Evolutionary conservation across 1,139 yeast genomes (phyloP).

Genomic region (Geotrichum reessii): DNA sequence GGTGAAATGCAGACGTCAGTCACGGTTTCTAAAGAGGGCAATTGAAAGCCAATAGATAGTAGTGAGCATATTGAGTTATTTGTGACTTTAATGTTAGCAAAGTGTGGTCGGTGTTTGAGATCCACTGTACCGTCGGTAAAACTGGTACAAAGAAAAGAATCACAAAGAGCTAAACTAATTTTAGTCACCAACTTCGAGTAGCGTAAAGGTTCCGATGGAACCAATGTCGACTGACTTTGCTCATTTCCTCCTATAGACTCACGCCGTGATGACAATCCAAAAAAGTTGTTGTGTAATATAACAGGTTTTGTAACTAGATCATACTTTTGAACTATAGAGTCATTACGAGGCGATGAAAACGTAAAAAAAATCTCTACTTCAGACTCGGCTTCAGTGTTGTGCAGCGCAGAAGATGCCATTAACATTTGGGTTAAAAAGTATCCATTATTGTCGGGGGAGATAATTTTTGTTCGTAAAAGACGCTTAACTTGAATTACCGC

Average conservation of each 20-base stretch:
- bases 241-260: constrained; percentile 10
- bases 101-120: constrained; percentile 22
- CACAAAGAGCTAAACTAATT: constrained; percentile 24
- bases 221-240: constrained; percentile 10
- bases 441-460: constrained; percentile 15
- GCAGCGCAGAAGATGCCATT: constrained; percentile 27
- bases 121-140: constrained; percentile 27
- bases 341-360: constrained; percentile 24
- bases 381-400: constrained; percentile 31
- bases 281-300: constrained; percentile 30
- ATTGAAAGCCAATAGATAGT: constrained; percentile 54
- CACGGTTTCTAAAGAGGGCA: constrained; percentile 40
- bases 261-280: constrained; percentile 24
- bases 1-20: constrained; percentile 51
- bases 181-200: constrained; percentile 18
- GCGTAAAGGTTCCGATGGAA: constrained; percentile 6
- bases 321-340: constrained; percentile 25
- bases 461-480: constrained; percentile 14
- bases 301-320: constrained; percentile 33
- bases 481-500: constrained; percentile 15
- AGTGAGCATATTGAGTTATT: constrained; percentile 40
- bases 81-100: constrained; percentile 16
- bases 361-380: constrained; percentile 40
- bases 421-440: constrained; percentile 30
- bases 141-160: constrained; percentile 23